A percentile compares a stretch with the other conserved stretches of the same genome.
Evolutionary conservation across 305 asterid genomes (phyloP).

Genomic region (Fraxinus dipetala): DNA sequence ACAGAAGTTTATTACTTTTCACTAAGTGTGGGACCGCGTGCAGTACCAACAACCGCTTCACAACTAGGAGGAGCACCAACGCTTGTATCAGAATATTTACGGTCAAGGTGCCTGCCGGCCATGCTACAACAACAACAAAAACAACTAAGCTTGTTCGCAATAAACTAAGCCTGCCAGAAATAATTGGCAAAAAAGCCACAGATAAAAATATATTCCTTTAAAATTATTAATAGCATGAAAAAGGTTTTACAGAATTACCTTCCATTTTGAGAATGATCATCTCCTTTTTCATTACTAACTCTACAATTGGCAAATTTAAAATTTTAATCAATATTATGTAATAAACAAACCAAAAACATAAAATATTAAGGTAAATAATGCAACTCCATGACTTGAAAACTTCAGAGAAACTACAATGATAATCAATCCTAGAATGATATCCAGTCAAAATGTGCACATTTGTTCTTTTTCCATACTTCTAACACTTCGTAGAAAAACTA

Average conservation of each 20-base stretch:
- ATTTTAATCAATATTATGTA: neutral
- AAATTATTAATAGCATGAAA: conserved; percentile 5
- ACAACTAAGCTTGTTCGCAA: conserved; percentile 29
- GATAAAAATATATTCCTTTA: conserved; percentile 7
- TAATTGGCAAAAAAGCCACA: neutral
- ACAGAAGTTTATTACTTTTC: conserved; percentile 52
- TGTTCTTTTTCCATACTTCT: neutral
- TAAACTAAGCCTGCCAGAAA: neutral
- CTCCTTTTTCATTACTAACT: conserved; percentile 36
- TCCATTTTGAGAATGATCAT: conserved; percentile 80
- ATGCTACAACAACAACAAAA: conserved; percentile 10
- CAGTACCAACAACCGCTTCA: conserved; percentile 68
- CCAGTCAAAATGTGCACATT: neutral
- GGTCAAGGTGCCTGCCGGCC: conserved; percentile 41
- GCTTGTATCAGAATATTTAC: conserved; percentile 61
- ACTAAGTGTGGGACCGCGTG: conserved; percentile 64
- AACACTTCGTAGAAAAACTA: neutral
- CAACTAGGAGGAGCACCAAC: conserved; percentile 79
- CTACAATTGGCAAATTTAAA: neutral
- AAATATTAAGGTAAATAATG: neutral
- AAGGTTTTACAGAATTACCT: conserved; percentile 44
- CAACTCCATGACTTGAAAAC: neutral
- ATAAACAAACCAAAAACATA: neutral
- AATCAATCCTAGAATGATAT: neutral
- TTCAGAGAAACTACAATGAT: neutral